phyloP scores from a whole-genome alignment of 116 monocot species.

The Thalassia testudinum region DNA sequence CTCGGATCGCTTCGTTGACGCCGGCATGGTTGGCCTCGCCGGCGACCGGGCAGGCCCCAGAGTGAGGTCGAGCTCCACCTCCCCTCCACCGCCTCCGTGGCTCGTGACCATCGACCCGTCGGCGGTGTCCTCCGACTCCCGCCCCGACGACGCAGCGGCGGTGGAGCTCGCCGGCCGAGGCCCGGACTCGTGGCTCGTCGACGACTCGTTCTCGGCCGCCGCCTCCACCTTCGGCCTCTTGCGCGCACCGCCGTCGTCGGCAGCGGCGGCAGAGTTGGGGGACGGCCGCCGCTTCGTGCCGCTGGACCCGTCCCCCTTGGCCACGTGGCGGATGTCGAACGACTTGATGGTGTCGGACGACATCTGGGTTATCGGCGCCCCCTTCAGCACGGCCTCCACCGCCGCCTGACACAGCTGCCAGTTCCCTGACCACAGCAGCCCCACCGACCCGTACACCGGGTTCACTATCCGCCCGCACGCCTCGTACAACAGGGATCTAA shows the following conservation, averaged over 20 bases:
- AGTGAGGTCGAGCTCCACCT: slow-evolving; percentile 7
- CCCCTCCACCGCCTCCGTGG: not conserved
- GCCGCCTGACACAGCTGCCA: slow-evolving; percentile 62
- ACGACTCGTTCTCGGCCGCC: not conserved
- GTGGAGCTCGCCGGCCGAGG: not conserved
- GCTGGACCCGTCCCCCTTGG: not conserved
- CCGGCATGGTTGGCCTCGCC: no score
- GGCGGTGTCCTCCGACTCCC: not conserved
- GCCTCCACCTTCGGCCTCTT: not conserved
- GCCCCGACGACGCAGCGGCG: not conserved
- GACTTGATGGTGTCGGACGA: slow-evolving; percentile 10
- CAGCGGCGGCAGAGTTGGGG: not conserved
- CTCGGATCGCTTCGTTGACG: no score
- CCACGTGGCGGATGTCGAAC: not conserved
- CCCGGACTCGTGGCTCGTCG: not conserved
- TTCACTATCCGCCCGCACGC: slow-evolving; percentile 61
- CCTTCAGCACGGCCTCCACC: slow-evolving; percentile 52
- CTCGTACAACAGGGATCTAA: slow-evolving; percentile 33
- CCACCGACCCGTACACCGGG: slow-evolving; percentile 65
- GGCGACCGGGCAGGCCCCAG: not conserved
- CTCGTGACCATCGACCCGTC: not conserved
- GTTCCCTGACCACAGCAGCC: slow-evolving; percentile 44
- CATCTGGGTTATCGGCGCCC: slow-evolving; percentile 24
- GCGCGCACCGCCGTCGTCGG: no score
- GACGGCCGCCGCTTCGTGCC: not conserved